Base-by-base conservation (phyloP, 345 rosid genomes). In the Eucalyptus paniculata region DNA sequence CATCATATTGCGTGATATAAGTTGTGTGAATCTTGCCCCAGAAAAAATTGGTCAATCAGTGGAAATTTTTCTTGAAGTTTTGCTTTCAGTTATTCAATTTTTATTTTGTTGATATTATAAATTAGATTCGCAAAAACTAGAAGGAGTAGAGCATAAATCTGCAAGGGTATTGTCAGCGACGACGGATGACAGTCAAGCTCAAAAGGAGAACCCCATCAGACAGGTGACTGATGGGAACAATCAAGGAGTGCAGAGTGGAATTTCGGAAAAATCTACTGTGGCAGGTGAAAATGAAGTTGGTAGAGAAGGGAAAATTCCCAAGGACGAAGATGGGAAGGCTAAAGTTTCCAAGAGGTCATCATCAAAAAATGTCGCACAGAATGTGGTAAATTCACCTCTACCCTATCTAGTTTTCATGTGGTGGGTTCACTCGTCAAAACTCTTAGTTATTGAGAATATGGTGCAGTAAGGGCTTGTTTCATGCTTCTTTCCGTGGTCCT, bases 111-210 rank as follows among this genome's bases (percentile, higher is more conserved):
- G 42, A 30, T 86, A 81, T 91, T 49, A 45, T 58, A 90, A 54
- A 89, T 88, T 54, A 87, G 91, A 91, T 93, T 92, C 87, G 65
- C 69, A 86, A 44, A 77, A 89, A n/a, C 32, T 90, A 88, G 97
- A 92, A 47, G 50, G 91, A 6, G 89, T 90, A 90, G 98, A 97
- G 91, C 98, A 96, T 89, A 92, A 93, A 86, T 94, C 95, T 91
- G 92, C 98, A 67, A 93, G 99, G 87, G 97, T 95, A 69, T 94
- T 98, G 88, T 96, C 96, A 6, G 91, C 99, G 28, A 91, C 99
- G 17, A 86, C 87, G 69, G 94, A 93, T 26, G 95, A 92, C 34
- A 88, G 83, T 89, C 95, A 91, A 83, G 93, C 96, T 85, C 92
- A 89, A 85, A 62, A 89, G 32, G 92, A 89, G 37, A 88, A 91